phyloP scores from a whole-genome alignment of 257 asterid species.

The Solanum rostratum region DNA sequence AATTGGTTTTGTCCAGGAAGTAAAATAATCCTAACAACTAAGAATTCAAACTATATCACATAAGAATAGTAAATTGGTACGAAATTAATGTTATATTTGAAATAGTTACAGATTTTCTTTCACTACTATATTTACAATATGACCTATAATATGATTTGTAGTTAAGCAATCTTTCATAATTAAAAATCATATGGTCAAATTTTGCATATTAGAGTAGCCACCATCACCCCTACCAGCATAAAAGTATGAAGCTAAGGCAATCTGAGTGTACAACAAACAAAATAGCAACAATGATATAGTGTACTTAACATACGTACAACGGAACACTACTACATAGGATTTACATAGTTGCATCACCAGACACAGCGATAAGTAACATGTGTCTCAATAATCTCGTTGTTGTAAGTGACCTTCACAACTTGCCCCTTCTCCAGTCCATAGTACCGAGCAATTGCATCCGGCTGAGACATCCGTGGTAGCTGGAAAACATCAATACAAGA shows the following conservation, averaged over 20 bases:
- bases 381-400: constrained; percentile 56
- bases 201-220: background rate
- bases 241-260: background rate
- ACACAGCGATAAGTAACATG: constrained; percentile 64
- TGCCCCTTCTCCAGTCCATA: constrained; percentile 76
- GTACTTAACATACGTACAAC: background rate
- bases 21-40: background rate
- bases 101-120: no score
- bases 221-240: background rate
- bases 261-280: background rate
- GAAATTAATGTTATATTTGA: no score
- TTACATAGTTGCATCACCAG: background rate
- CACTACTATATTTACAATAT: no score
- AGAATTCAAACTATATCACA: background rate
- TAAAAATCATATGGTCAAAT: no score
- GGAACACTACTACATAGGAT: background rate
- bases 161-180: no score
- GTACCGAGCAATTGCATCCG: constrained; percentile 77
- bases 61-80: no score
- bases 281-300: background rate
- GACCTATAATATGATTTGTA: no score
- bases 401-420: constrained; percentile 67
- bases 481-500: constrained; percentile 14
- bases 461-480: constrained; percentile 75
- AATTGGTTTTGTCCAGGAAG: background rate